phyloP scores from a whole-genome alignment of 2,329 filamentous ascomycete species.

The Aspergillus novofumigatus region DNA sequence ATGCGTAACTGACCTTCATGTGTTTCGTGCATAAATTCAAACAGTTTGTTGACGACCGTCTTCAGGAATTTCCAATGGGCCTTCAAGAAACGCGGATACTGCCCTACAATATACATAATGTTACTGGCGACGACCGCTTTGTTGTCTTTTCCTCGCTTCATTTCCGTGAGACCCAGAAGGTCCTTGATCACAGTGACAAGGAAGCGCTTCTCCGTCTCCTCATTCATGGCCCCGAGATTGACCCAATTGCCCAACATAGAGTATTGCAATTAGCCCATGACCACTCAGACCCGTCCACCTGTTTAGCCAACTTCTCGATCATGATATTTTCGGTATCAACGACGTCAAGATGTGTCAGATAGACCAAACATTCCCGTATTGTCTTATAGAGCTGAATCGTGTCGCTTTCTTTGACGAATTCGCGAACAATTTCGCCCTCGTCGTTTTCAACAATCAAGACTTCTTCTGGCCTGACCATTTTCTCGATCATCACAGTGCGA shows the following conservation, averaged over 20 bases:
- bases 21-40: conserved; percentile 99
- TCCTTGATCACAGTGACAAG: conserved; percentile 98
- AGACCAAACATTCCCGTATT: conserved; percentile 92
- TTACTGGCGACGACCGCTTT: conserved; percentile 98
- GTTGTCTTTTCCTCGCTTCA: conserved; percentile 99
- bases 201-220: conserved; percentile 98
- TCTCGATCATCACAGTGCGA: conserved; percentile 97
- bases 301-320: conserved; percentile 94
- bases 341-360: conserved; percentile 94
- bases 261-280: conserved; percentile 99
- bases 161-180: conserved; percentile 90
- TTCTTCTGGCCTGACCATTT: conserved; percentile 98
- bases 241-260: conserved; percentile 98
- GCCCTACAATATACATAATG: conserved; percentile 99
- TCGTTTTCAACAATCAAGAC: conserved; percentile 99
- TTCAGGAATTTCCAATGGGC: conserved; percentile 99
- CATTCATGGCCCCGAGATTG: conserved; percentile 98
- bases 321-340: conserved; percentile 98
- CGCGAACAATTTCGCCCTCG: conserved; percentile 96
- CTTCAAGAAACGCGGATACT: conserved; percentile 97
- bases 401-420: conserved; percentile 99
- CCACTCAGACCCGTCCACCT: conserved; percentile 95
- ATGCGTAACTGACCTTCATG: conserved; percentile 68
- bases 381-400: conserved; percentile 99
- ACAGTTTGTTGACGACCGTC: conserved; percentile 98